Evolutionary conservation across 2,329 filamentous ascomycete genomes (phyloP), one percentile per base, ranked within the genome.

Genomic region (Pseudogymnoascus sp.): DNA sequence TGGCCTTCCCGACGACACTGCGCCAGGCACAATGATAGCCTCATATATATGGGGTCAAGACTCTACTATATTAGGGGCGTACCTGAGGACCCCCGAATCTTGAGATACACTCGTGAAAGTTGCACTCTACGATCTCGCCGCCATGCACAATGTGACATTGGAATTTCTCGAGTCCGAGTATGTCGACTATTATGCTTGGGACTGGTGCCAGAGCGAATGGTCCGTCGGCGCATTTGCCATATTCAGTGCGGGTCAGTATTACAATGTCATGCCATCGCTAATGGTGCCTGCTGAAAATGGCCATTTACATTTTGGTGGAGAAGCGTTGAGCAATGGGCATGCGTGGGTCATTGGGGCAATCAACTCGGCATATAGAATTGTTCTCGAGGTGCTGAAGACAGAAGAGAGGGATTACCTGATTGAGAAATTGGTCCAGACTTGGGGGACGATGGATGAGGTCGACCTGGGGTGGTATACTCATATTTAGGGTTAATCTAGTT

Each of bases 231-330:
- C 76, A 0, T 79, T 77, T 63, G 76, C 76, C 0, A 69, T 74
- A 5, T 79, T 77, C 33, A 73, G 74, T 0, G 75, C 76, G 0
- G 73, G 75, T 0, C 76, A 78, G 62, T 79, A 77, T 68, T 68
- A 67, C 1, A 69, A 73, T 18, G 37, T 76, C 25, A 77, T 74
- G 47, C 73, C 74, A 0, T 60, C 68, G 1, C 68, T 78, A 14
- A 65, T 67, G 18, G 65, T 65, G 5, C 67, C 70, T 0, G 64
- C 69, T 11, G 72, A 71, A 0, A 65, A 71, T 1, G 67, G 71
- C 0, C 70, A 70, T 4, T 68, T 77, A 1, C 65, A 73, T 16
- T 69, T 78, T 7, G 69, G 71, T 4, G 77, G 77, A 8, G 77
- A 78, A 63, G 75, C 75, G 0, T 60, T 71, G 0, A 74, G 72